Percentiles rank a stretch among this genome's conserved stretches.
phyloP scores from a whole-genome alignment of 2,329 filamentous ascomycete genomes.

The Colletotrichum australisinense region DNA sequence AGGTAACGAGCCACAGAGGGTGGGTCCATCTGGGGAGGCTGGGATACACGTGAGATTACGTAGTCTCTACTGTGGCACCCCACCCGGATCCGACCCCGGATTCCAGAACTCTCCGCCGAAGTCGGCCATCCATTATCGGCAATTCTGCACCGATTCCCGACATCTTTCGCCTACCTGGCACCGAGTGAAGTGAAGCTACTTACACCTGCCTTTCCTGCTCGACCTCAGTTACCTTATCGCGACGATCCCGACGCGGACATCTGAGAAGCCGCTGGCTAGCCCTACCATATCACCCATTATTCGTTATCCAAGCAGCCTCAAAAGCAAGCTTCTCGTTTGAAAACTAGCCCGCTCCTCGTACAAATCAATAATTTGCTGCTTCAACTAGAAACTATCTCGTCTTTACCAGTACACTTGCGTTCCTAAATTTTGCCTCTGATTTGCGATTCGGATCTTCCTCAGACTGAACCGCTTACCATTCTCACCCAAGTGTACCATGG shows the following conservation, averaged over 20 bases:
- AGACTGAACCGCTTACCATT: not conserved
- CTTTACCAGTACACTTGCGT: not conserved
- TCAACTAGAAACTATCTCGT: not conserved
- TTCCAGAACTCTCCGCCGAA: not conserved
- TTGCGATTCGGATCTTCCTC: no score
- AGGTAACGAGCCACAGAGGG: not conserved
- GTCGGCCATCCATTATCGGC: not conserved
- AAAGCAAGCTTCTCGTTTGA: not conserved
- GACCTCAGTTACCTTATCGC: not conserved
- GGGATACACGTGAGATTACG: conserved; percentile 16
- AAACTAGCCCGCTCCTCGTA: not conserved
- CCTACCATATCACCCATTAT: not conserved
- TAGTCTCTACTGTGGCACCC: not conserved
- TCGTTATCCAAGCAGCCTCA: not conserved
- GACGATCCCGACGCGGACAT: not conserved
- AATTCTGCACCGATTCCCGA: not conserved
- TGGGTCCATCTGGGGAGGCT: not conserved
- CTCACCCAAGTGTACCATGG: not conserved
- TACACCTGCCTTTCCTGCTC: not conserved
- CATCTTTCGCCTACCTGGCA: not conserved
- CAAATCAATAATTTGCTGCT: not conserved
- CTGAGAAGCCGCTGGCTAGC: not conserved
- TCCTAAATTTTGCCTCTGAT: no score
- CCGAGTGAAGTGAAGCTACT: no score
- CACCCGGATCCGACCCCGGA: not conserved